A percentile compares a stretch with the other conserved stretches of the same genome.
phyloP scores from a whole-genome alignment of 192 early-diverging fungal species.

The Podila minutissima region DNA sequence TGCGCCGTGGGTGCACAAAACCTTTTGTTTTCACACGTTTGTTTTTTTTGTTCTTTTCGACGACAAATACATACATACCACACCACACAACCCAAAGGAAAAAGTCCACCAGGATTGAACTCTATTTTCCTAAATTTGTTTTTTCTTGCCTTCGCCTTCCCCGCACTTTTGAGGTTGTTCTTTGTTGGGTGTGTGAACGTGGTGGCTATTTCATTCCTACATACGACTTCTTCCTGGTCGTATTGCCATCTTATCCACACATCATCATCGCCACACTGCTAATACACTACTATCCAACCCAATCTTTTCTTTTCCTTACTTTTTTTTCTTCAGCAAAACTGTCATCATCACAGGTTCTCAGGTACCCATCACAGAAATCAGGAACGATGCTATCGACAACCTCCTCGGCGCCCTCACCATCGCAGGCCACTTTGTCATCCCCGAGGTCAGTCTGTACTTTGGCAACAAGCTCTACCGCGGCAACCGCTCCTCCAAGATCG shows the following conservation, averaged over 20 bases:
- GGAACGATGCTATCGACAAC: slow-evolving; percentile 98
- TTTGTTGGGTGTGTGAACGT: too few species aligned
- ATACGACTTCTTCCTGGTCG: too few species aligned
- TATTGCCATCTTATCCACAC: background rate
- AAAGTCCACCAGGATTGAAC: too few species aligned
- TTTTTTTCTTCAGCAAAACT: slow-evolving; percentile 71
- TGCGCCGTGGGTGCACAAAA: too few species aligned
- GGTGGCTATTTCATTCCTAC: too few species aligned
- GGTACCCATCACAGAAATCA: slow-evolving; percentile 95
- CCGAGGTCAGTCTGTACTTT: slow-evolving; percentile 95
- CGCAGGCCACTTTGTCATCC: slow-evolving; percentile 97
- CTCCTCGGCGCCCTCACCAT: slow-evolving; percentile 95
- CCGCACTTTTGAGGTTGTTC: too few species aligned
- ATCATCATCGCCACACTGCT: background rate
- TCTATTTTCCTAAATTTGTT: too few species aligned
- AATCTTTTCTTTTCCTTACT: background rate
- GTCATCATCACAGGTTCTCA: slow-evolving; percentile 98
- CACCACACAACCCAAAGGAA: too few species aligned
- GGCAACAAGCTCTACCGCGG: slow-evolving; percentile 93
- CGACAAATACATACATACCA: too few species aligned
- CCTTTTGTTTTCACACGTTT: too few species aligned
- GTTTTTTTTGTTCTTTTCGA: too few species aligned
- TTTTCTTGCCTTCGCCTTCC: too few species aligned
- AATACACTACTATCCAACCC: background rate
- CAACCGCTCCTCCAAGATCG: slow-evolving; percentile 84